phyloP scores from a whole-genome alignment of 2,329 filamentous ascomycete species.

The Penicillium frequentans region DNA sequence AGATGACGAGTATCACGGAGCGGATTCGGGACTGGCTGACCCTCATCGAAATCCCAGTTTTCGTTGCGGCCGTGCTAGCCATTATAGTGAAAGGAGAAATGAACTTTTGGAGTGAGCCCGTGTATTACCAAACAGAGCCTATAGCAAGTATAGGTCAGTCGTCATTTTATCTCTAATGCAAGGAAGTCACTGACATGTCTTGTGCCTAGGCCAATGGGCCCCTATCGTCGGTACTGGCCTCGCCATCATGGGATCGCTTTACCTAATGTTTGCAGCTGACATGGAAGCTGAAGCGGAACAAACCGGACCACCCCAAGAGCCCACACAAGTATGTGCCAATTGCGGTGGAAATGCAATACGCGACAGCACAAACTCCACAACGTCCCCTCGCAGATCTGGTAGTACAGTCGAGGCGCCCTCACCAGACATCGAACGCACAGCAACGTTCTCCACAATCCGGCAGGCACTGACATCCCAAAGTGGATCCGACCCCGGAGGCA shows the following conservation, averaged over 20 bases:
- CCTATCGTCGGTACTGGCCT: slow-evolving; percentile 55
- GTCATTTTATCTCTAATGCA: not conserved
- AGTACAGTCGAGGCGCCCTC: not conserved
- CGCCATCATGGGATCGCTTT: slow-evolving; percentile 60
- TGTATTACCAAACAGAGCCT: slow-evolving; percentile 62
- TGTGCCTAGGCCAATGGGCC: slow-evolving; percentile 33
- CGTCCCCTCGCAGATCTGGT: not conserved
- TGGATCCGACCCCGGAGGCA: slow-evolving; percentile 30
- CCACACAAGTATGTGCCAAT: not conserved
- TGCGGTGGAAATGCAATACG: not conserved
- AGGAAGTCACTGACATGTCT: not conserved
- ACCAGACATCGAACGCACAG: not conserved
- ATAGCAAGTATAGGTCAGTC: slow-evolving; percentile 60
- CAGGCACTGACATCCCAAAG: slow-evolving; percentile 11
- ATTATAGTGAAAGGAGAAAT: slow-evolving; percentile 59
- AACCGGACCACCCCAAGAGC: slow-evolving; percentile 4
- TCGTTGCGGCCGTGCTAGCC: slow-evolving; percentile 54
- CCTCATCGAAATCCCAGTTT: slow-evolving; percentile 59
- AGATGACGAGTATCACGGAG: slow-evolving; percentile 48
- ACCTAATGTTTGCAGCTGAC: slow-evolving; percentile 49
- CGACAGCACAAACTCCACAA: not conserved
- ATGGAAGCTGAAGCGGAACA: slow-evolving; percentile 27
- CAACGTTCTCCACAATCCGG: not conserved
- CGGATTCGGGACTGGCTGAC: slow-evolving; percentile 37
- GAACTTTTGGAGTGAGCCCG: slow-evolving; percentile 61